Evolutionary conservation across 148 eudicot genomes (phyloP).

Genomic region (Nyssa sinensis): DNA sequence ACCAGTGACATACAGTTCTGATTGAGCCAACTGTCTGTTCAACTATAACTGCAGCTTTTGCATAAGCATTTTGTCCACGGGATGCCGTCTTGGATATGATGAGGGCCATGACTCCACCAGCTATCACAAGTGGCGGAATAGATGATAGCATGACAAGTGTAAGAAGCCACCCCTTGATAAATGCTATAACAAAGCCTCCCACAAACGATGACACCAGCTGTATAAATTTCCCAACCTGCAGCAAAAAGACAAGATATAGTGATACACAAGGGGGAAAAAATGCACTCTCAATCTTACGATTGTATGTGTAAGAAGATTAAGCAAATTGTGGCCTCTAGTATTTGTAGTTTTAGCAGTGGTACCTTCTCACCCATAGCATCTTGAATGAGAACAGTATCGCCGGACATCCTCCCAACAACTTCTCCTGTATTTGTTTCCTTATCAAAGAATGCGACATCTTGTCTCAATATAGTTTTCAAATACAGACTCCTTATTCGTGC

Average conservation of each 20-base stretch:
- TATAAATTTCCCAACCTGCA: conserved; percentile 79
- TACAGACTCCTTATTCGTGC: conserved; percentile 64
- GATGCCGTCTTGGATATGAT: conserved; percentile 55
- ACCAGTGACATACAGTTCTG: conserved; percentile 58
- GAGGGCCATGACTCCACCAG: conserved; percentile 54
- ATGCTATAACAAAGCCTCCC: conserved; percentile 83
- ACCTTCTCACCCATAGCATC: conserved; percentile 91
- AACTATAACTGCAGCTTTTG: conserved; percentile 70
- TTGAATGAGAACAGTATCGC: conserved; percentile 76
- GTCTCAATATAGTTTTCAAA: conserved; percentile 62
- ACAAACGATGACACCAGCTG: conserved; percentile 63
- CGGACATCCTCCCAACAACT: conserved; percentile 82
- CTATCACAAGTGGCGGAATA: conserved; percentile 54
- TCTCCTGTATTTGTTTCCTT: conserved; percentile 79
- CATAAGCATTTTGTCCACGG: conserved; percentile 63
- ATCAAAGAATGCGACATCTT: conserved; percentile 73
- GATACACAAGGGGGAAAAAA: not conserved
- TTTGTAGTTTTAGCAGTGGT: not conserved
- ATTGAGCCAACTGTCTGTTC: conserved; percentile 86
- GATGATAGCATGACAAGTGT: conserved; percentile 67
- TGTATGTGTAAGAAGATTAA: not conserved
- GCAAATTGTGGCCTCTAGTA: not conserved
- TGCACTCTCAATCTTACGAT: not conserved
- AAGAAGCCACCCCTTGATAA: conserved; percentile 83
- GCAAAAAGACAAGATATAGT: not conserved